phyloP scores from a whole-genome alignment of 2,329 filamentous ascomycete genomes.

The Stagonosporopsis rhizophila region DNA sequence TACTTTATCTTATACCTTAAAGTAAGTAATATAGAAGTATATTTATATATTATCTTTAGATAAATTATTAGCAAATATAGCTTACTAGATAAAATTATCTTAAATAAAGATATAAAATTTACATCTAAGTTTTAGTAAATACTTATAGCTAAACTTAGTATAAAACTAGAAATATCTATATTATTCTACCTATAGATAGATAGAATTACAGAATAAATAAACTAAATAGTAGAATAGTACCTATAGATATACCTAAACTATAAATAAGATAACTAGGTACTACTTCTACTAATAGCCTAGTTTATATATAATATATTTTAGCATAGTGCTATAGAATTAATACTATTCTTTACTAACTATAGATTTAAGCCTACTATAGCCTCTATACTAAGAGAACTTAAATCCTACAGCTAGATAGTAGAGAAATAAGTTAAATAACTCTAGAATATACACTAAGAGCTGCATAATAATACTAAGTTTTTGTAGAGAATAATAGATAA shows the following conservation, averaged over 20 bases:
- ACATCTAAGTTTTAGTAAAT: not conserved
- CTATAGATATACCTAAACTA: not conserved
- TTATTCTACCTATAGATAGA: not conserved
- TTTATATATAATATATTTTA: not conserved
- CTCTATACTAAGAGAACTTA: not conserved
- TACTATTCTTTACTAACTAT: not conserved
- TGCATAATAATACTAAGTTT: not conserved
- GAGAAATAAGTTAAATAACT: not conserved
- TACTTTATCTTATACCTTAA: not conserved
- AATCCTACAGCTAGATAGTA: not conserved
- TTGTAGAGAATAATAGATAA: conserved; percentile 1
- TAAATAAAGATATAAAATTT: not conserved
- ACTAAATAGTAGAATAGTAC: not conserved
- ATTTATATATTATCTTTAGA: not conserved
- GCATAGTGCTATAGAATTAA: not conserved
- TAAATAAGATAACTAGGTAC: not conserved
- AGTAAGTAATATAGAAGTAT: not conserved
- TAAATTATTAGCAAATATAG: not conserved
- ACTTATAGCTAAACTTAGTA: not conserved
- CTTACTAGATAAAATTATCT: not conserved
- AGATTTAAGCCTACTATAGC: not conserved
- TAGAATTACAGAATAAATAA: not conserved
- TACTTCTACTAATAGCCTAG: not conserved
- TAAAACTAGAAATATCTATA: not conserved
- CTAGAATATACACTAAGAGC: not conserved